phyloP scores from a whole-genome alignment of 495 filamentous ascomycete species.

The Neurospora sp. region DNA sequence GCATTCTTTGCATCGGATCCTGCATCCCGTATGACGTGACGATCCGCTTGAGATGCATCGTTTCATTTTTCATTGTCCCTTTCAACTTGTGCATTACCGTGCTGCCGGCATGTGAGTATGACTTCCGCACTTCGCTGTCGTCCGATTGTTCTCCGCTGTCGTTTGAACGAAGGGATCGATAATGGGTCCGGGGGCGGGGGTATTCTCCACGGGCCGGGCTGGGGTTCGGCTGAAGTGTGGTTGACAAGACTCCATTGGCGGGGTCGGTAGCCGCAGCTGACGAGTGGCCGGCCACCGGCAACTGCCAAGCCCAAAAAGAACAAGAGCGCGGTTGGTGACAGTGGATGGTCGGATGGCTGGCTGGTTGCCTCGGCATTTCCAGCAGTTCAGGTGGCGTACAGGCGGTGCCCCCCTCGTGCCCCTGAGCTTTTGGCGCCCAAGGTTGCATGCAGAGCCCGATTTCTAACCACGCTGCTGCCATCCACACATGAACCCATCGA shows the following conservation, averaged over 20 bases:
- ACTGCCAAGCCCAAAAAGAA: background rate
- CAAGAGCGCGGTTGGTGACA: background rate
- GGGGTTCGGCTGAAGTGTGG: background rate
- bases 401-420: background rate
- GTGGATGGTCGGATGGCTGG: background rate
- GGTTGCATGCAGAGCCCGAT: background rate
- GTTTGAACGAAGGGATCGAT: background rate
- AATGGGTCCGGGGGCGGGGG: background rate
- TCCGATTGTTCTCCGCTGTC: background rate
- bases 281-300: background rate
- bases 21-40: background rate
- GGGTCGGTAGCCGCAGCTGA: background rate
- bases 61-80: background rate
- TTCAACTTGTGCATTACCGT: background rate
- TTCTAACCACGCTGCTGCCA: conserved; percentile 1
- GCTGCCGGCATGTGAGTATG: background rate
- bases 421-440: background rate
- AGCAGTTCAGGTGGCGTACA: conserved; percentile 1
- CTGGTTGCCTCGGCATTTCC: conserved; percentile 3
- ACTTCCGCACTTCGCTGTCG: background rate
- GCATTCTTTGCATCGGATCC: background rate
- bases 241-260: background rate
- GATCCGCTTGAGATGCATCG: background rate
- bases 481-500: background rate
- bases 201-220: background rate